Percentiles rank a stretch among this genome's conserved stretches.
Conservation (phyloP, 1,284 basidiomycete species). For the Lentinula novae-zelandiae region DNA sequence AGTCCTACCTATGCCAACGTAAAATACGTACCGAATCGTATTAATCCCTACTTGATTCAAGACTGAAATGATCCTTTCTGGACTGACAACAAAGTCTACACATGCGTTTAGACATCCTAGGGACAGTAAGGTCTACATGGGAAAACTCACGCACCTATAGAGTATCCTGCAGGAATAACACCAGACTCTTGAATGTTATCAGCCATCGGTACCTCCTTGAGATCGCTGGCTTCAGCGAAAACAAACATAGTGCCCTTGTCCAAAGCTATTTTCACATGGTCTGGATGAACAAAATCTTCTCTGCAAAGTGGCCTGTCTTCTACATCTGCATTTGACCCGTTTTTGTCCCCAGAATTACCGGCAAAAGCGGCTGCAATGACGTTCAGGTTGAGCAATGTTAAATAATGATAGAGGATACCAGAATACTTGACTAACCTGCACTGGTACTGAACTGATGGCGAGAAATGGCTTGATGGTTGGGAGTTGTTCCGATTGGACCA, state of each 20-base stretch:
- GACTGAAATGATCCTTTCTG: neutral
- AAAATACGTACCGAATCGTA: neutral
- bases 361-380: neutral
- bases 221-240: neutral
- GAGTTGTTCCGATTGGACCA: neutral
- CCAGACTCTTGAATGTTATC: neutral
- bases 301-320: neutral
- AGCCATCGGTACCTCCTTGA: neutral
- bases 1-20: neutral
- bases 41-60: neutral
- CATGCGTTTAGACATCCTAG: neutral
- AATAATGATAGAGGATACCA: neutral
- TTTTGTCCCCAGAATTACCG: neutral
- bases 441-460: neutral
- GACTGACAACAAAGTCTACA: neutral
- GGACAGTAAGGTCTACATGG: neutral
- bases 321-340: neutral
- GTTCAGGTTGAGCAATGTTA: neutral
- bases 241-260: constrained; percentile 1
- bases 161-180: neutral
- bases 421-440: neutral
- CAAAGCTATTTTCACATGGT: neutral
- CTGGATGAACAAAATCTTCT: neutral
- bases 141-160: neutral
- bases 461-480: neutral